phyloP scores from a whole-genome alignment of 768 basidiomycete genomes.

The Russula dissimulans region DNA sequence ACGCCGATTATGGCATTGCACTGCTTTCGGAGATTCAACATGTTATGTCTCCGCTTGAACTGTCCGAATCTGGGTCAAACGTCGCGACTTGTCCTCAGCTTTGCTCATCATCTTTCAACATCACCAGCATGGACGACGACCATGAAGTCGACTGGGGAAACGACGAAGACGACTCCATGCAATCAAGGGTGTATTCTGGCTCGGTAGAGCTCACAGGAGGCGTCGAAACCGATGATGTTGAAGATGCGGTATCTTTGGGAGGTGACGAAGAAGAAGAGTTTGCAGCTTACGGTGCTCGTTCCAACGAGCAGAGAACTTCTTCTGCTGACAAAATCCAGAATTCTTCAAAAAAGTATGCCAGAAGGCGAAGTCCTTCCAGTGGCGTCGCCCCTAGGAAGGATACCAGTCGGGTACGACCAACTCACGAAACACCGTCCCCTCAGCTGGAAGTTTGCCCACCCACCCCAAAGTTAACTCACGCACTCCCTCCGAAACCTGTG shows the following conservation, averaged over 20 bases:
- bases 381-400: slow-evolving; percentile 2
- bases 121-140: slow-evolving; percentile 51
- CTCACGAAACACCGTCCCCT: slow-evolving; percentile 12
- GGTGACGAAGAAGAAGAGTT: slow-evolving; percentile 56
- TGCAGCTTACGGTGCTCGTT: slow-evolving; percentile 33
- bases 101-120: slow-evolving; percentile 17
- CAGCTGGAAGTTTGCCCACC: slow-evolving; percentile 3
- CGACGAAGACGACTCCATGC: slow-evolving; percentile 34
- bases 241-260: slow-evolving; percentile 63
- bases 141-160: slow-evolving; percentile 63
- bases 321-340: slow-evolving; percentile 3
- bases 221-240: slow-evolving; percentile 33
- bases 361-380: slow-evolving; percentile 4
- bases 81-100: slow-evolving; percentile 1
- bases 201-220: slow-evolving; percentile 17
- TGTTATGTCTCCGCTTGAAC: slow-evolving; percentile 5
- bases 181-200: slow-evolving; percentile 10
- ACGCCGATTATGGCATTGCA: not conserved
- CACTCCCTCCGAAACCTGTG: slow-evolving; percentile 18
- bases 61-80: not conserved
- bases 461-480: slow-evolving; percentile 14
- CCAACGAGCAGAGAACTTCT: not conserved
- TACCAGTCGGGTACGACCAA: not conserved
- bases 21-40: slow-evolving; percentile 2
- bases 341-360: not conserved